phyloP scores from a whole-genome alignment of 2,329 filamentous ascomycete species.

The Periconia digitata region DNA sequence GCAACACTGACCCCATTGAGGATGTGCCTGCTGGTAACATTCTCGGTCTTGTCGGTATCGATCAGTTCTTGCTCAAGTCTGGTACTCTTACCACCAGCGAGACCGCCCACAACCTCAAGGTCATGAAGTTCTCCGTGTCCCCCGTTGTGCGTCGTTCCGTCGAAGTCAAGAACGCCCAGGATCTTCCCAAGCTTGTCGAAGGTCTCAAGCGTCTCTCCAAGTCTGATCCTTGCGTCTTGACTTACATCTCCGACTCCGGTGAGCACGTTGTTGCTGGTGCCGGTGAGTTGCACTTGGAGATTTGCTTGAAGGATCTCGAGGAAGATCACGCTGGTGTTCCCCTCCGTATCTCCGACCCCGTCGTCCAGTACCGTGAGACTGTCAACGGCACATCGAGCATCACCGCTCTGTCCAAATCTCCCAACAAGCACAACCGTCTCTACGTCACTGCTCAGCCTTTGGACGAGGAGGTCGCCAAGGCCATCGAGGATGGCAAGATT shows the following conservation, averaged over 20 bases:
- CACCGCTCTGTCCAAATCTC: slow-evolving; percentile 97
- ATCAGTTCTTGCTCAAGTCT: slow-evolving; percentile 99
- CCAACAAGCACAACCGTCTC: slow-evolving; percentile 99
- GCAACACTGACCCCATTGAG: slow-evolving; percentile 97
- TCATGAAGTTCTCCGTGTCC: slow-evolving; percentile 99
- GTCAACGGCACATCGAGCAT: slow-evolving; percentile 84
- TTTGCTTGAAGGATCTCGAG: slow-evolving; percentile 99
- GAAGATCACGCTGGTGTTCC: slow-evolving; percentile 99
- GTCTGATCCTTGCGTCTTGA: slow-evolving; percentile 98
- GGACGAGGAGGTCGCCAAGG: slow-evolving; percentile 84
- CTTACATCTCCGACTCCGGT: slow-evolving; percentile 84
- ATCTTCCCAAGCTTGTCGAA: slow-evolving; percentile 99
- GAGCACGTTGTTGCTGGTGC: slow-evolving; percentile 99
- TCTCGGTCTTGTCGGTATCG: slow-evolving; percentile 97
- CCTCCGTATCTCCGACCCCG: slow-evolving; percentile 95
- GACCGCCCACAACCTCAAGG: slow-evolving; percentile 99
- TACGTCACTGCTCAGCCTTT: slow-evolving; percentile 93
- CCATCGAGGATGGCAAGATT: slow-evolving; percentile 92
- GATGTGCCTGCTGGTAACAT: slow-evolving; percentile 99
- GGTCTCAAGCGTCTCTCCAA: slow-evolving; percentile 99
- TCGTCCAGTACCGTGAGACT: slow-evolving; percentile 98
- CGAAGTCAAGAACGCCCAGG: slow-evolving; percentile 99
- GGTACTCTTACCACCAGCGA: slow-evolving; percentile 98
- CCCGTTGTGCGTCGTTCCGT: slow-evolving; percentile 98
- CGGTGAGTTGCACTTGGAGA: slow-evolving; percentile 98